Conservation (phyloP, 225 moss, liverwort and hornwort species). For the Neckera pumila region DNA sequence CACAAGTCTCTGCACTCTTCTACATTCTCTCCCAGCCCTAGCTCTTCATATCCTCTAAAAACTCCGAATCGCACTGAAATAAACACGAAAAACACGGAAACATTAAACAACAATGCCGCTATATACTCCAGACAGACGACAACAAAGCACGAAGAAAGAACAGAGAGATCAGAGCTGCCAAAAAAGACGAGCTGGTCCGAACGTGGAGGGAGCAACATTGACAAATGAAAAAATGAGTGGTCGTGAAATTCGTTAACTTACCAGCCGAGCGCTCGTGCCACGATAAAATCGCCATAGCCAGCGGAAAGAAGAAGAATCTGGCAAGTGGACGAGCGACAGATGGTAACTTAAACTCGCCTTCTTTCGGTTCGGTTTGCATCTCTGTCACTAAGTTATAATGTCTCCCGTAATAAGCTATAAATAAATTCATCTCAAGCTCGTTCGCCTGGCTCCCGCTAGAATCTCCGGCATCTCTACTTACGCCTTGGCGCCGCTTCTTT, state of each 20-base stretch:
- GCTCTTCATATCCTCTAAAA: neutral
- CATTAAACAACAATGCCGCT: neutral
- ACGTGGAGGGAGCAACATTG: neutral
- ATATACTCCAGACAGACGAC: neutral
- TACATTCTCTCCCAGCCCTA: neutral
- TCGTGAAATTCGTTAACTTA: neutral
- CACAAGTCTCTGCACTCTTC: neutral
- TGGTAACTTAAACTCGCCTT: neutral
- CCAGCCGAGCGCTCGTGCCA: neutral
- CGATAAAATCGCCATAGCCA: neutral
- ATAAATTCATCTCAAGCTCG: neutral
- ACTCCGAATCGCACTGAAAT: neutral
- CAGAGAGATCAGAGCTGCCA: neutral
- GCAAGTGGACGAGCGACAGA: neutral
- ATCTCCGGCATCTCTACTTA: neutral
- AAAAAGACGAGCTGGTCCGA: neutral
- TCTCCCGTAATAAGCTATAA: neutral
- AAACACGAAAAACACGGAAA: neutral
- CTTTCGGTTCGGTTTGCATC: neutral
- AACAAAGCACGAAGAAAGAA: neutral
- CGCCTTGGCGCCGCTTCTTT: neutral
- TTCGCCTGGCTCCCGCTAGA: neutral
- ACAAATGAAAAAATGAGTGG: neutral
- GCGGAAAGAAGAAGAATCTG: neutral
- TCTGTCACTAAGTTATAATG: neutral